phyloP scores from a whole-genome alignment of 768 basidiomycete genomes.

The Mycena haematopus region DNA sequence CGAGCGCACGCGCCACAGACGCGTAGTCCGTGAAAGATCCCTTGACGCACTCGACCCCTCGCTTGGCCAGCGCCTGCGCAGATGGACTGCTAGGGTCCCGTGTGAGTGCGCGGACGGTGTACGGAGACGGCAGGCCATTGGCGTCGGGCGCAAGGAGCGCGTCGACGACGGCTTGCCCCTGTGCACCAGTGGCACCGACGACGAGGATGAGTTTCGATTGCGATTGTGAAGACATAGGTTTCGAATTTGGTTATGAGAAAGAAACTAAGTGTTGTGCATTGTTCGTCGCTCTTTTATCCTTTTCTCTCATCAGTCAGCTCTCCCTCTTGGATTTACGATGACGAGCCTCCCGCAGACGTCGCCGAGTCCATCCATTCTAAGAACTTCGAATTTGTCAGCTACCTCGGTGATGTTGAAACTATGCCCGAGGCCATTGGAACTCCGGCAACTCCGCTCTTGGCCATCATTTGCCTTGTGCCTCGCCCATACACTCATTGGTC shows the following conservation, averaged over 20 bases:
- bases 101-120: conserved; percentile 49
- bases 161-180: conserved; percentile 48
- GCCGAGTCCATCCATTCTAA: not conserved
- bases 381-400: too few species aligned
- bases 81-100: conserved; percentile 40
- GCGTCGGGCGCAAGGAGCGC: conserved; percentile 37
- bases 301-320: not conserved
- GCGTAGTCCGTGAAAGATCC: conserved; percentile 45
- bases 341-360: not conserved
- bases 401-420: too few species aligned
- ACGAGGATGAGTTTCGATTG: conserved; percentile 46
- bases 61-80: conserved; percentile 40
- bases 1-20: conserved; percentile 38
- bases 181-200: conserved; percentile 54
- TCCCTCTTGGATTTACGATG: not conserved
- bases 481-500: too few species aligned
- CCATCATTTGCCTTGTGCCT: too few species aligned
- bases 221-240: not conserved
- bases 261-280: too few species aligned
- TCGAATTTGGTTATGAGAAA: not conserved
- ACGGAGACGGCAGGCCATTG: conserved; percentile 43
- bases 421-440: too few species aligned
- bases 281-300: not conserved
- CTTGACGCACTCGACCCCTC: conserved; percentile 46
- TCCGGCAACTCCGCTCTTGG: too few species aligned